Evolutionary conservation across 495 filamentous ascomycete species (phyloP).

Genomic region (Trichocladium uniseriatum): DNA sequence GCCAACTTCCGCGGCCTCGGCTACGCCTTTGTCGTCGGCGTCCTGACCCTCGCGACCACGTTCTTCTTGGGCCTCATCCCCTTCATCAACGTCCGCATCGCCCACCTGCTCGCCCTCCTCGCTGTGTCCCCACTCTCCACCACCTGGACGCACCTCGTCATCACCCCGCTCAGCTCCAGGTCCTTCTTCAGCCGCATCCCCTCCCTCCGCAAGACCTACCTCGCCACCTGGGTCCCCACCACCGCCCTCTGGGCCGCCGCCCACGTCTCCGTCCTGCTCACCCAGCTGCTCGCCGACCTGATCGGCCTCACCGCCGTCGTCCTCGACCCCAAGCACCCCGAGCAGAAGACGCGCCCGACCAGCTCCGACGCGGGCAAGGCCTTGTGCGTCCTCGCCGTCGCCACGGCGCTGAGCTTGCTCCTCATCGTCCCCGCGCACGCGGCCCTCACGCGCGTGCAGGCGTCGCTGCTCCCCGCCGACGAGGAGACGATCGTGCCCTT

Average conservation of each 20-base stretch:
- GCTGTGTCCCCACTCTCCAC: constrained; percentile 31
- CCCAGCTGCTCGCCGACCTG: constrained; percentile 18
- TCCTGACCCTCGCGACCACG: constrained; percentile 13
- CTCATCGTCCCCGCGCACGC: constrained; percentile 22
- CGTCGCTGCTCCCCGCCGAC: constrained; percentile 41
- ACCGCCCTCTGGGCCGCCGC: constrained; percentile 27
- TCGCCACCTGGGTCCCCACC: constrained; percentile 35
- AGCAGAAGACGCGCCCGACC: background rate
- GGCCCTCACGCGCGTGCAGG: constrained; percentile 40
- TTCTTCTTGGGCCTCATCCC: constrained; percentile 15
- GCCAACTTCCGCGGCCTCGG: constrained; percentile 34
- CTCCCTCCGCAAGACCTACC: constrained; percentile 33
- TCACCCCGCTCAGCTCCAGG: constrained; percentile 29
- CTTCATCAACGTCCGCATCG: constrained; percentile 21
- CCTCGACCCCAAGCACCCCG: background rate
- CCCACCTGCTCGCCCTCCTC: constrained; percentile 26
- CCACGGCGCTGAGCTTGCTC: no score
- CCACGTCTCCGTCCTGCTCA: constrained; percentile 18
- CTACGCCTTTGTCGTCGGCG: constrained; percentile 19
- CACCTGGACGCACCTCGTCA: constrained; percentile 38
- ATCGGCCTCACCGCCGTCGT: constrained; percentile 22
- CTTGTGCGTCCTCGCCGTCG: constrained; percentile 20
- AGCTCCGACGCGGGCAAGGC: constrained; percentile 27
- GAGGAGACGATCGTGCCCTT: constrained; percentile 43
- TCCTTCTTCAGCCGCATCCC: constrained; percentile 38